These are phyloP conservation scores for Fusarium succisae DNA, from an alignment of 2,329 filamentous ascomycete genomes.

Conservation along the genomic window DNA sequence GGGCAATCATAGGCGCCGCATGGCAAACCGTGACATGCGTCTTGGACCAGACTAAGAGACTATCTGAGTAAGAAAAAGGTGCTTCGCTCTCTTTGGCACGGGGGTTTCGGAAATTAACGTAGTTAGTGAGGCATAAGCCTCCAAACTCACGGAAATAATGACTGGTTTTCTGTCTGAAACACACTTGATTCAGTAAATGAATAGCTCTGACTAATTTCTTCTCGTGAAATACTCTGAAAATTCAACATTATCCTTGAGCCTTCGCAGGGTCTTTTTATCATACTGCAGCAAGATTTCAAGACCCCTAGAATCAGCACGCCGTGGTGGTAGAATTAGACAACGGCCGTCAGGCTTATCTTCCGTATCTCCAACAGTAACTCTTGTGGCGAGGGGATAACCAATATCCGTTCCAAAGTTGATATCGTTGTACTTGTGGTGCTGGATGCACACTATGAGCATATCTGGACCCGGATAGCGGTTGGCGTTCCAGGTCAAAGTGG, in stretches of 20 bases:
- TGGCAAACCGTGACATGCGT: background rate
- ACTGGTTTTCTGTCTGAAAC: background rate
- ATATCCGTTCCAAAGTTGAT: background rate
- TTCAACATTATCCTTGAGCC: background rate
- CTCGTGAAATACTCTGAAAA: background rate
- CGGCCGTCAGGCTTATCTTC: background rate
- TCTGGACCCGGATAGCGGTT: background rate
- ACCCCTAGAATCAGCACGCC: background rate
- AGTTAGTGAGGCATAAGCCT: background rate
- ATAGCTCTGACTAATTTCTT: background rate
- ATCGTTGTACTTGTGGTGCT: background rate
- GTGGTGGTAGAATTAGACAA: background rate
- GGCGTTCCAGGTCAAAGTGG: background rate
- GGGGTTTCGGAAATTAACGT: accelerated
- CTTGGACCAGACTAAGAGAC: background rate
- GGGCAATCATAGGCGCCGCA: too few species aligned
- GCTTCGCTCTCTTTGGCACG: background rate
- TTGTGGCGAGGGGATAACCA: background rate
- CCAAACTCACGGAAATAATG: background rate
- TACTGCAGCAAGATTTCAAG: background rate
- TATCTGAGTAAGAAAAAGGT: accelerated
- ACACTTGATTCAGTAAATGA: background rate
- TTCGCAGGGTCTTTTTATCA: background rate
- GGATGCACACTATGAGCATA: background rate
- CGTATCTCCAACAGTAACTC: background rate